Evolutionary conservation across 345 rosid genomes (phyloP), one percentile per base, ranked within the genome.

Genomic region (Salix purpurea): DNA sequence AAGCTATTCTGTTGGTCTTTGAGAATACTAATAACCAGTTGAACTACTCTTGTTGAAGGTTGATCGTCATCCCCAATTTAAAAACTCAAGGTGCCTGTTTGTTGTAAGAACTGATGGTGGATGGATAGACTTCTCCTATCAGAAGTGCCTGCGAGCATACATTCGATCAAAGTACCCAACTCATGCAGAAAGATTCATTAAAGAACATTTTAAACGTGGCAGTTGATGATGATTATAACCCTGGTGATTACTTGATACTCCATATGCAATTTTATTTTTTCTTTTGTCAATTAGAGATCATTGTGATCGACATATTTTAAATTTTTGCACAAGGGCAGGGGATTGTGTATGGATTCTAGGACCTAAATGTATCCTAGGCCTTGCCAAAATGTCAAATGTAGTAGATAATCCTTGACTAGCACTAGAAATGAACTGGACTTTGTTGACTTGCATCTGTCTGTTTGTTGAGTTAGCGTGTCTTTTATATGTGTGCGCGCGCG

Each of bases 71-170:
- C 97, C 97, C 42, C 93, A 86, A 42, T 95, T 91, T 72, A 89
- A 89, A 82, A 48, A 56, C 2, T 88, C 97, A 62, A 93, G 99
- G 80, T 93, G 97, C 78, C 86, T 93, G 76, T 95, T 90, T 80
- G 97, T 93, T n/a, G 91, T 95, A 73, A 91, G 99, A 84, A 90
- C 91, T 2, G 96, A 95, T 80, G 98, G 98, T 81, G 90, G 82
- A 68, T 95, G 97, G 96, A 95, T 95, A 77, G 98, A 95, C 83
- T 93, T 95, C 85, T 95, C 99, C 2, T 95, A 95, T 85, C 97
- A 90, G 81, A 95, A 95, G 79, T 91, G 99, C 84, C 85, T 95
- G 74, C 90, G 91, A 76, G 91, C 89, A 7, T 95, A 95, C 72
- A 82, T 91, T 71, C 90, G 89, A 86, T 77, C 77, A 19, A 91